phyloP scores from a whole-genome alignment of 257 asterid species.

The Ocimum tenuiflorum region DNA sequence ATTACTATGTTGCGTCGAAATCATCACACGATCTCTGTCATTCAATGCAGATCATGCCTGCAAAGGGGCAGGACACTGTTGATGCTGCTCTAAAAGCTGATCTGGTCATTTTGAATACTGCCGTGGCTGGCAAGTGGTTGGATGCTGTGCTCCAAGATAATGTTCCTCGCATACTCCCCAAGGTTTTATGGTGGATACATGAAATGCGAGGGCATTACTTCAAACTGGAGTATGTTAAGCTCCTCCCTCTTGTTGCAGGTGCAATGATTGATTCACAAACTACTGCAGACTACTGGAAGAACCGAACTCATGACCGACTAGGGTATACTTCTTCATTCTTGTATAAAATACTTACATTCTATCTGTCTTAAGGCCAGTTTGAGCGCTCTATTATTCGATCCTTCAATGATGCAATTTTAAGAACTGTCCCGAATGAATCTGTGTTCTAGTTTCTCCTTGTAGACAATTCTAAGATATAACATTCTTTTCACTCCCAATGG shows the following conservation, averaged over 20 bases:
- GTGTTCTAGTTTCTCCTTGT: slow-evolving; percentile 8
- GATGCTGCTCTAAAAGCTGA: slow-evolving; percentile 79
- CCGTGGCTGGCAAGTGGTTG: slow-evolving; percentile 97
- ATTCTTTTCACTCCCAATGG: slow-evolving; percentile 16
- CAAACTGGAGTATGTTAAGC: slow-evolving; percentile 91
- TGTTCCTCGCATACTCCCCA: slow-evolving; percentile 72
- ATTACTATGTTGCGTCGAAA: background rate
- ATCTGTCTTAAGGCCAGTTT: slow-evolving; percentile 9
- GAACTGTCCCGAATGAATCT: background rate
- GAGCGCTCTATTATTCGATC: background rate
- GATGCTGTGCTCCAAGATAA: slow-evolving; percentile 79
- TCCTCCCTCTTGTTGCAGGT: slow-evolving; percentile 98
- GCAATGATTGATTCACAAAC: slow-evolving; percentile 94
- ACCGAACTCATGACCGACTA: slow-evolving; percentile 69
- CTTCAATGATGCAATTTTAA: background rate
- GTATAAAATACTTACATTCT: background rate
- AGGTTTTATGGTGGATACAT: slow-evolving; percentile 99
- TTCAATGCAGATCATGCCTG: slow-evolving; percentile 52
- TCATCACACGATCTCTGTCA: background rate
- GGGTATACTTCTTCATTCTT: slow-evolving; percentile 40
- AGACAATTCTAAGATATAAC: slow-evolving; percentile 6
- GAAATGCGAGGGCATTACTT: slow-evolving; percentile 99
- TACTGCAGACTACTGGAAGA: slow-evolving; percentile 90
- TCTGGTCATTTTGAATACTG: slow-evolving; percentile 79
- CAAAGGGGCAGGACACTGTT: slow-evolving; percentile 73